These are phyloP conservation scores for Lentinula sp. DNA, from an alignment of 768 basidiomycete genomes.

Conservation along the genomic window DNA sequence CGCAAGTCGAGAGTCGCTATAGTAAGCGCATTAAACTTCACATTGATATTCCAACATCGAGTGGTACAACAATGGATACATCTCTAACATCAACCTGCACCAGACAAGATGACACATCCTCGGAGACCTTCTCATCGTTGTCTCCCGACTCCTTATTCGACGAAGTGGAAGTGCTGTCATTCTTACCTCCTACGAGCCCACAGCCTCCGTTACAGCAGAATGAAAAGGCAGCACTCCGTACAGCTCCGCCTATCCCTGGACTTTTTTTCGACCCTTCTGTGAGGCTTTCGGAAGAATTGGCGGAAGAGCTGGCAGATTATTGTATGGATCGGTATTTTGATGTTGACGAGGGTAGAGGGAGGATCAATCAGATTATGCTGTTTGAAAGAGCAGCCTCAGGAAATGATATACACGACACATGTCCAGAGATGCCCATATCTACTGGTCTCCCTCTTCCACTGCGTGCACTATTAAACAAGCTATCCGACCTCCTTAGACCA, in stretches of 20 bases:
- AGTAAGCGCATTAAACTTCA: background rate
- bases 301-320: slow-evolving; percentile 38
- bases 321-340: slow-evolving; percentile 56
- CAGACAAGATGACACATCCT: background rate
- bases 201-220: background rate
- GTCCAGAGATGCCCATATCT: slow-evolving; percentile 5
- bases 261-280: slow-evolving; percentile 54
- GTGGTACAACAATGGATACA: background rate
- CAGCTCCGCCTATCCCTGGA: slow-evolving; percentile 42
- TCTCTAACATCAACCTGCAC: background rate
- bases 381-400: slow-evolving; percentile 45
- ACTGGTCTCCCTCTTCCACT: slow-evolving; percentile 55
- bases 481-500: slow-evolving; percentile 44
- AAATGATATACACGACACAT: background rate
- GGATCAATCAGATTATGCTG: slow-evolving; percentile 80
- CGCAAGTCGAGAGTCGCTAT: background rate
- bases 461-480: slow-evolving; percentile 39
- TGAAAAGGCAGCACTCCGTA: background rate
- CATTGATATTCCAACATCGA: background rate
- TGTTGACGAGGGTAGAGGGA: slow-evolving; percentile 16
- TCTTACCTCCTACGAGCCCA: background rate
- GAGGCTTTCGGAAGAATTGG: slow-evolving; percentile 44
- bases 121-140: background rate
- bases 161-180: slow-evolving; percentile 26
- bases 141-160: slow-evolving; percentile 47